Base-by-base conservation (phyloP, 495 filamentous ascomycete genomes). In the Hyaloscypha bicolor region DNA sequence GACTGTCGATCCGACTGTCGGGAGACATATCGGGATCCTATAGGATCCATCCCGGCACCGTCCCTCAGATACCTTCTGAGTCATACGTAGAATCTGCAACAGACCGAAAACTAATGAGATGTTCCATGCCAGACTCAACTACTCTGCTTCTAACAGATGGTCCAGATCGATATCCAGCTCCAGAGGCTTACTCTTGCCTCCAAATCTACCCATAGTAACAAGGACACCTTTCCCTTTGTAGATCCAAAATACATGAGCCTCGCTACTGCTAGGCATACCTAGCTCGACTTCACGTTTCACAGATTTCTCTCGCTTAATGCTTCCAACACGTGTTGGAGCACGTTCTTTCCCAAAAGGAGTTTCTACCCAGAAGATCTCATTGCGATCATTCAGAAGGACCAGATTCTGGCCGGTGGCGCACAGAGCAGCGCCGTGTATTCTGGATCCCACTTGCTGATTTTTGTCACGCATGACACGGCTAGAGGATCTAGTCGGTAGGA, bases 271-370 rank as follows among this genome's bases (percentile, higher is more conserved):
- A 16, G 61, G 45, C 61, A 63, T 63, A 32, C 22, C 25, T 63
- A 63, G 22, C 42, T 63, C 61, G 16, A 63, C 61, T 33, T 63
- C 61, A 31, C 61, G 39, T 30, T 55, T 52, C 14, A 63, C 61
- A 30, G 45, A 53, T 32, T 30, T 48, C 48, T n/a, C 42, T 63
- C 61, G 30, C 48, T 63, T 63, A 19, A 63, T 55, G 32, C 14
- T 63, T 14, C 61, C 61, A 63, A 63, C 25, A 16, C 48, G 42
- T 32, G 48, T 55, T 21, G 61, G 61, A 8, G 30, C 42, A 37
- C 53, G 39, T 35, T 63, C 61, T 55, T 63, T 63, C n/a, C 61
- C 61, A 33, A 63, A 63, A 9, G 61, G 61, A 30, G 45, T 63
- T 6, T 30, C 25, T 29, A 63, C 53, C 61, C 61, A 63, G 25